Percentiles rank a stretch among this genome's conserved stretches.
phyloP scores from a whole-genome alignment of 177 flowering plant genomes.

The Vitis hybrid region DNA sequence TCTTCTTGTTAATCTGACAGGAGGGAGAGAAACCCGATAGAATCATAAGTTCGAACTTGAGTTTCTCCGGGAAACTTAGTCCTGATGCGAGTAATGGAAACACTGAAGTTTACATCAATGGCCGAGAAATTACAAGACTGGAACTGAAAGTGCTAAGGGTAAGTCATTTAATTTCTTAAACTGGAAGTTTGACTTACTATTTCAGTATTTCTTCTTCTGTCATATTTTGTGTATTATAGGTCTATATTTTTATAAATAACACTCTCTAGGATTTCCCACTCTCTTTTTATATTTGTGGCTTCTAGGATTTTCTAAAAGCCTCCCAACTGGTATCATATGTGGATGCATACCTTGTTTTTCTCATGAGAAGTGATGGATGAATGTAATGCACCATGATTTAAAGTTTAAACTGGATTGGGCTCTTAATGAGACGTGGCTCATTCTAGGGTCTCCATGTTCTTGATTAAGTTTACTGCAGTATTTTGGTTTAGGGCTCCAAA shows the following conservation, averaged over 20 bases:
- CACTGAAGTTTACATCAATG: constrained; percentile 90
- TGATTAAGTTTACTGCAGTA: too few species aligned
- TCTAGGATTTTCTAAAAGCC: too few species aligned
- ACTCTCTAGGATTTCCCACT: background rate
- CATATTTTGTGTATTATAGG: background rate
- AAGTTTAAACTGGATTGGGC: too few species aligned
- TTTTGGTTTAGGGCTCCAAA: too few species aligned
- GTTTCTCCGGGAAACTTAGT: constrained; percentile 83
- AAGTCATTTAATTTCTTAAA: constrained; percentile 11
- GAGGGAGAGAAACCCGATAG: constrained; percentile 95
- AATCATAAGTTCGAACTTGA: constrained; percentile 84
- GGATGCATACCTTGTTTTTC: too few species aligned
- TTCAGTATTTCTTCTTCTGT: background rate
- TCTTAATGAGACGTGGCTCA: too few species aligned
- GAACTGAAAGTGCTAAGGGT: constrained; percentile 86
- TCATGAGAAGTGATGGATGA: too few species aligned
- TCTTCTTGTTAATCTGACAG: constrained; percentile 40
- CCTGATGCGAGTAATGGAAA: constrained; percentile 87
- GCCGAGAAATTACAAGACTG: constrained; percentile 89
- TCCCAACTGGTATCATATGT: too few species aligned
- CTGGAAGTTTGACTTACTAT: background rate
- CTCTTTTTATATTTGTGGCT: too few species aligned
- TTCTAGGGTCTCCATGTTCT: too few species aligned
- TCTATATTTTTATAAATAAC: background rate
- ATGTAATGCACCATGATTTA: too few species aligned